Evolutionary conservation across 495 filamentous ascomycete species (phyloP), one percentile per base, ranked within the genome.

Genomic region (Penicillium parvum): DNA sequence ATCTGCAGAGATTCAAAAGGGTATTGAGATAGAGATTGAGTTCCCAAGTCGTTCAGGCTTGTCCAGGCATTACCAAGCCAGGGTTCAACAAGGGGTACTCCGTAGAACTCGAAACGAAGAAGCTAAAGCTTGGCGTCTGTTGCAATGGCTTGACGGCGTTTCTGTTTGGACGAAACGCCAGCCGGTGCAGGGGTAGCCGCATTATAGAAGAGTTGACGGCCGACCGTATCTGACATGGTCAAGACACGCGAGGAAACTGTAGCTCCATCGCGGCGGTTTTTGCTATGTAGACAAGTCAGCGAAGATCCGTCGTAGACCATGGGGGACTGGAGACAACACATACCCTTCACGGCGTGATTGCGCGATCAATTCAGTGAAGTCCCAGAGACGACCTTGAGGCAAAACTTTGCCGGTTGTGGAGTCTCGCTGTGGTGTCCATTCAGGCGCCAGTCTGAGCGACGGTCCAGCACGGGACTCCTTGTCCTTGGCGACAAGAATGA

Each of bases 201-300:
- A 20, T 47, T 62, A 19, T 58, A 51, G 32, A 74, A 81, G 4
- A 85, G 57, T 22, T 68, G 57, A 18, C 57, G 62, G 0, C 79
- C 79, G 21, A 83, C 72, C 6, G 53, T 33, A 41, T 90, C 86
- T n/a, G 83, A 82, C 50, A 95, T 74, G 35, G 61, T 61, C 19
- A 98, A 55, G 1, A 98, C 90, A n/a, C 92, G 71, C 0, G 78
- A 87, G 36, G 80, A 83, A 14, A 98, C 90, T 1, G 90, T 95
- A 1, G 85, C 85, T 10, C 90, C 90, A 62, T 98, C 92, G 18
- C 92, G 75, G 10, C 92, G 66, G 64, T 96, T 96, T 78, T 96
- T 97, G 5, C 71, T 74, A 34, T 8, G 9, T 10, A 11, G 9
- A 27, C 44, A 37, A 45, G 50, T 45, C 47, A 37, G 20, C 5